Evolutionary conservation across 257 asterid species (phyloP), one percentile per base, ranked within the genome.

Genomic region (Voacanga thouarsii): DNA sequence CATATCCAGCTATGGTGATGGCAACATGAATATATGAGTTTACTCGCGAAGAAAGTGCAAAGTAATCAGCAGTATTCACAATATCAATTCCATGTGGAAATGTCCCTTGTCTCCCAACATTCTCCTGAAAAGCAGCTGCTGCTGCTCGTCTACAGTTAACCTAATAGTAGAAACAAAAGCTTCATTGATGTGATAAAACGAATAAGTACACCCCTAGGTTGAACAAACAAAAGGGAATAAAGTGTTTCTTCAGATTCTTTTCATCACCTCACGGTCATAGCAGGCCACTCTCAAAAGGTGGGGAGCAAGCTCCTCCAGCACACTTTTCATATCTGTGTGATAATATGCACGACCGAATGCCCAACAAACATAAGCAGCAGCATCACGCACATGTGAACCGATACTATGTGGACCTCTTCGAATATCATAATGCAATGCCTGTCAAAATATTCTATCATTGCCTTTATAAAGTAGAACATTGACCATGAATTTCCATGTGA

Each of bases 121-220:
- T 96, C 87, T 96, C 99, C 92, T 96, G 99, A 90, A 96, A 96
- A 86, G 98, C 99, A 85, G 99, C 99, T 1, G 99, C 99, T 0
- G 99, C 98, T 80, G 99, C 98, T 90, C 99, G 90, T 92, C 99
- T 88, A 86, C 99, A 96, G 83, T 96, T 96, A 78, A 96, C 99
- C 99, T 96, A 83, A 77, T 78, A 87, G 75, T 77, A 79, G 83
- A 79, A 75, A 75, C 81, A 72, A 57, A 33, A 72, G 59, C 63
- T 76, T 86, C 78, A 83, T 77, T 78, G 83, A 84, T 69, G 16
- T 65, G 63, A 43, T 77, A 78, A 77, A 50, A 77, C 78, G 70
- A 78, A 75, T 65, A 80, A 59, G 59, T 75, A 74, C 71, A 43
- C 61, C 64, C 37, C 49, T 33, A 7, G 55, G 37, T 24, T 24